phyloP scores from a whole-genome alignment of 306 rosid species.

The Biancaea sappan region DNA sequence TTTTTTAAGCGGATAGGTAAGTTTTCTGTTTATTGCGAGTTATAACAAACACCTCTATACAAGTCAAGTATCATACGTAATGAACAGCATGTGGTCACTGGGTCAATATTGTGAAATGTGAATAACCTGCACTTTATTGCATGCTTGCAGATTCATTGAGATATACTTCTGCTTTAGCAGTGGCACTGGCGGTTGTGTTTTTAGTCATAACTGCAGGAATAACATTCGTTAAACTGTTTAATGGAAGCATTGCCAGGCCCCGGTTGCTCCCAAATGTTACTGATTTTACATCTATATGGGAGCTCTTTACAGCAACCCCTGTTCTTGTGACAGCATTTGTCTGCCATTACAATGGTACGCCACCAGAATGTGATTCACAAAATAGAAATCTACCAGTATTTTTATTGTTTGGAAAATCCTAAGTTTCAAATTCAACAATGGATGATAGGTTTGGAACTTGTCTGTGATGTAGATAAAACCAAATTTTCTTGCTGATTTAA shows the following conservation, averaged over 20 bases:
- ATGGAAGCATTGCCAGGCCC: conserved; percentile 58
- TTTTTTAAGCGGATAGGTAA: conserved; percentile 67
- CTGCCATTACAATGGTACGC: conserved; percentile 70
- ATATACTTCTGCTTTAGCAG: conserved; percentile 64
- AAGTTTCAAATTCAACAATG: neutral
- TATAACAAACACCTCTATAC: neutral
- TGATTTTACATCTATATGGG: conserved; percentile 57
- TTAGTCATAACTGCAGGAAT: conserved; percentile 71
- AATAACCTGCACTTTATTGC: conserved; percentile 20
- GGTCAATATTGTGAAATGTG: neutral
- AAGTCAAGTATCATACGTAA: neutral
- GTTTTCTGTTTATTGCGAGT: neutral
- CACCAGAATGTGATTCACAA: conserved; percentile 14
- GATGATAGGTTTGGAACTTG: neutral
- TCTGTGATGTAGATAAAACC: neutral
- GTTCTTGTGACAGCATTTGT: conserved; percentile 77
- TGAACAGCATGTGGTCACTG: neutral
- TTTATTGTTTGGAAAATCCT: neutral
- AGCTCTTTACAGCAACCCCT: conserved; percentile 70
- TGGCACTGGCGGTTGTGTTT: conserved; percentile 67
- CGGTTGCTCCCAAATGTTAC: conserved; percentile 58
- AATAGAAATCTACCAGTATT: neutral
- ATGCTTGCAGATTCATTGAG: conserved; percentile 66
- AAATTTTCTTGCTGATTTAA: neutral
- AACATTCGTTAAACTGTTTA: conserved; percentile 46